Conservation (phyloP, 768 basidiomycete genomes). For the Termitomyces sp. region DNA sequence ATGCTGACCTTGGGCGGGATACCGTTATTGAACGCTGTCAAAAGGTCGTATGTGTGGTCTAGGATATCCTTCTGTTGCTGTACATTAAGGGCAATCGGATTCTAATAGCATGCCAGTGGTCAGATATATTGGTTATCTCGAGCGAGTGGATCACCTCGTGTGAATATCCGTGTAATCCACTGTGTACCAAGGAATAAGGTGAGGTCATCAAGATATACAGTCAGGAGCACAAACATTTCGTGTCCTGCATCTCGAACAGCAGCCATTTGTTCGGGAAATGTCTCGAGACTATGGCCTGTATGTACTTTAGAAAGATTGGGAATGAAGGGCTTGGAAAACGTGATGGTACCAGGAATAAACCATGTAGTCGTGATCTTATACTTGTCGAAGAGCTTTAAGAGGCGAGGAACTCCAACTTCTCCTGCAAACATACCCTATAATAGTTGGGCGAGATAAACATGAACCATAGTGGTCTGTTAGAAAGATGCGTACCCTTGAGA, state of each 20-base stretch:
- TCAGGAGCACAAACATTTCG: slow-evolving; percentile 46
- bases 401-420: slow-evolving; percentile 65
- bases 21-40: slow-evolving; percentile 64
- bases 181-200: slow-evolving; percentile 15
- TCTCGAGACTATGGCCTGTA: slow-evolving; percentile 67
- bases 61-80: slow-evolving; percentile 72
- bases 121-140: background rate
- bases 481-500: slow-evolving; percentile 46
- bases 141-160: slow-evolving; percentile 44
- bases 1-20: slow-evolving; percentile 41
- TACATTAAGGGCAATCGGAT: slow-evolving; percentile 54
- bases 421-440: slow-evolving; percentile 66
- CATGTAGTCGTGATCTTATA: slow-evolving; percentile 66
- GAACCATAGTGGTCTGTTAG: too few relatives aligned
- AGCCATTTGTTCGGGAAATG: slow-evolving; percentile 68
- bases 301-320: background rate
- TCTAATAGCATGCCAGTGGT: slow-evolving; percentile 35
- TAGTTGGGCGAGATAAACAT: background rate
- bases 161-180: slow-evolving; percentile 68
- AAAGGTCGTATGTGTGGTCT: slow-evolving; percentile 58
- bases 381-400: slow-evolving; percentile 70
- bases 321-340: background rate
- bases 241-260: slow-evolving; percentile 70
- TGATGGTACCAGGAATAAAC: slow-evolving; percentile 63
- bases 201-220: background rate